A percentile compares a stretch with the other conserved stretches of the same genome.
Evolutionary conservation across 345 rosid genomes (phyloP).

Genomic region (Barbarea vulgaris): DNA sequence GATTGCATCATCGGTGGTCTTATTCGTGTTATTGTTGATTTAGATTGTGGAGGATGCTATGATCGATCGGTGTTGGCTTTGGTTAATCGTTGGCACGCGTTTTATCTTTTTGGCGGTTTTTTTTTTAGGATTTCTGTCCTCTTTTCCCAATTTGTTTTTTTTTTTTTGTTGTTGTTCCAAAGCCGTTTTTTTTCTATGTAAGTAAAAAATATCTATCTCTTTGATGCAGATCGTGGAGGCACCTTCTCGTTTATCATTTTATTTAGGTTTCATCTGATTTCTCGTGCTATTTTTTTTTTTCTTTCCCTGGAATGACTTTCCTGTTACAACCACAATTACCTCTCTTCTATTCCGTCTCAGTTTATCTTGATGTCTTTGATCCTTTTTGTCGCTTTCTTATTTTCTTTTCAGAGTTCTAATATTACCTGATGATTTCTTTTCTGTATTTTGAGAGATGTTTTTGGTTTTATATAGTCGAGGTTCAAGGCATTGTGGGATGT

Average conservation of each 20-base stretch:
- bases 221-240: background rate
- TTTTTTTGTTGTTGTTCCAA: background rate
- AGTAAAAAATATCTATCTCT: background rate
- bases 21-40: too few species aligned
- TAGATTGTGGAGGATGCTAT: too few species aligned
- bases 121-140: background rate
- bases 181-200: background rate
- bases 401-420: background rate
- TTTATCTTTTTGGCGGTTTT: background rate
- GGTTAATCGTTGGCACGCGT: too few species aligned
- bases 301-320: background rate
- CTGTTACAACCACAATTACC: background rate
- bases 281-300: background rate
- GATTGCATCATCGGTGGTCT: too few species aligned
- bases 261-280: background rate
- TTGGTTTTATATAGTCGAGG: background rate
- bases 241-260: background rate
- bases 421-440: background rate
- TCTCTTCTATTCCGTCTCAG: background rate
- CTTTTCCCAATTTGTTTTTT: too few species aligned
- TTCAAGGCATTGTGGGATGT: background rate
- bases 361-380: background rate
- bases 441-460: background rate
- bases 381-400: background rate
- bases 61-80: too few species aligned